Evolutionary conservation across 2,329 filamentous ascomycete genomes (phyloP), one percentile per base, ranked within the genome.

Genomic region (Cordyceps militaris): DNA sequence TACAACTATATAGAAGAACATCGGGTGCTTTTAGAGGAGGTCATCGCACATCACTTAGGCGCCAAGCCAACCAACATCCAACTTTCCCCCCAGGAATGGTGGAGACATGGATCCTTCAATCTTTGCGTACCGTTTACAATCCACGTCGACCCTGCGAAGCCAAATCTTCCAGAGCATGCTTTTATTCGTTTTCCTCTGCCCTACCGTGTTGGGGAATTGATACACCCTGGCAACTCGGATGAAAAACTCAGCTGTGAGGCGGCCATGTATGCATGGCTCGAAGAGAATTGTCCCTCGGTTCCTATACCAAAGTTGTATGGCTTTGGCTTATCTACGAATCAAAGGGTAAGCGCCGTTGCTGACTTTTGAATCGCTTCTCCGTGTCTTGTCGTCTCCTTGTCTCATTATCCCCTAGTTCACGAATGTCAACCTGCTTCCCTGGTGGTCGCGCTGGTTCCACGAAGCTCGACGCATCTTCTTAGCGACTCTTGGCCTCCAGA

Each of bases 191-290:
- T 70, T 54, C 66, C 71, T 52, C 59, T 72, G 59, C 69, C 69
- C 34, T 69, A 69, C 61, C 70, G 70, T 48, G 62, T 74, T 8
- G 74, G 73, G 11, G 74, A 76, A 56, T 56, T 53, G 13, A 57
- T 44, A 14, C 10, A 70, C 14, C 61, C 61, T 9, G 74, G 72
- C 10, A 75, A 70, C 49, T 66, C 67, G 13, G 70, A 77, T 40
- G 73, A 76, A 62, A 76, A 76, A 64, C 30, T 76, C 3, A 60
- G 66, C 19, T 65, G 65, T 59, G 73, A 76, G 63, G 71, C 67
- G 9, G 73, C 67, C 2, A 71, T 71, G 2, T 76, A 71, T 60
- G 64, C 69, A 19, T 75, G 70, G 71, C 63, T 76, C 3, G 62
- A 70, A 42, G 64, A 71, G 16, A 62, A 74, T 49, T 75, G 70